These are phyloP conservation scores for Thermoascus crustaceus DNA, from an alignment of 2,329 filamentous ascomycete genomes.

Conservation along the genomic window DNA sequence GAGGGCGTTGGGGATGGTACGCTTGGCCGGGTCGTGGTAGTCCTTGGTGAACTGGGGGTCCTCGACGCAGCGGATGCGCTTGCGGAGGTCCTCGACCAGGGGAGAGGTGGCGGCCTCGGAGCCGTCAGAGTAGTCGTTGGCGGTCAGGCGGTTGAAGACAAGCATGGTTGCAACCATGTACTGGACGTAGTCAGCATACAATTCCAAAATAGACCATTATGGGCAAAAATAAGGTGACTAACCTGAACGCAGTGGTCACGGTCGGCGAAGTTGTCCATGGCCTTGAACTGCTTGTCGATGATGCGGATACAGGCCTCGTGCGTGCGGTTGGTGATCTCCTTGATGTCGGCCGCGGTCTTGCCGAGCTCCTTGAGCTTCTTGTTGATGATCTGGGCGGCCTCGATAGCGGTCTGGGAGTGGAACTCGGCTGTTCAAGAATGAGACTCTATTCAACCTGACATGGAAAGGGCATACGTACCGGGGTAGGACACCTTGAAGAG, in stretches of 20 bases:
- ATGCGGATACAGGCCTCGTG: conserved; percentile 98
- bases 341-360: conserved; percentile 90
- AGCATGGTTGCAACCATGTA: conserved; percentile 99
- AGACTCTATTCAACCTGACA: background rate
- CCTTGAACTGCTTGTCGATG: conserved; percentile 99
- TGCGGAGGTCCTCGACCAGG: conserved; percentile 81
- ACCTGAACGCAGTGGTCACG: conserved; percentile 96
- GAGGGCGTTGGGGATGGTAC: conserved; percentile 94
- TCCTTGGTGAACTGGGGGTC: conserved; percentile 89
- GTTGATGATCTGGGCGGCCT: conserved; percentile 84
- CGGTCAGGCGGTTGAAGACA: conserved; percentile 85
- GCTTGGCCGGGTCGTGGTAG: conserved; percentile 88
- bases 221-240: too few species aligned
- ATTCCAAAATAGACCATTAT: background rate
- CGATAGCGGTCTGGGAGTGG: conserved; percentile 96
- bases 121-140: conserved; percentile 87
- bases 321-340: conserved; percentile 84
- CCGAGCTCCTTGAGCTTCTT: conserved; percentile 72
- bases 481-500: conserved; percentile 99
- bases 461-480: conserved; percentile 45
- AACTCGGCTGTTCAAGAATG: conserved; percentile 62
- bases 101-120: conserved; percentile 83
- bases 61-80: conserved; percentile 94
- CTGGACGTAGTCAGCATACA: conserved; percentile 23
- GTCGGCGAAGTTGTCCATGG: conserved; percentile 99